Evolutionary conservation across 1,284 basidiomycete species (phyloP), one percentile per base, ranked within the genome.

Genomic region (Xerocomus nothofagi): DNA sequence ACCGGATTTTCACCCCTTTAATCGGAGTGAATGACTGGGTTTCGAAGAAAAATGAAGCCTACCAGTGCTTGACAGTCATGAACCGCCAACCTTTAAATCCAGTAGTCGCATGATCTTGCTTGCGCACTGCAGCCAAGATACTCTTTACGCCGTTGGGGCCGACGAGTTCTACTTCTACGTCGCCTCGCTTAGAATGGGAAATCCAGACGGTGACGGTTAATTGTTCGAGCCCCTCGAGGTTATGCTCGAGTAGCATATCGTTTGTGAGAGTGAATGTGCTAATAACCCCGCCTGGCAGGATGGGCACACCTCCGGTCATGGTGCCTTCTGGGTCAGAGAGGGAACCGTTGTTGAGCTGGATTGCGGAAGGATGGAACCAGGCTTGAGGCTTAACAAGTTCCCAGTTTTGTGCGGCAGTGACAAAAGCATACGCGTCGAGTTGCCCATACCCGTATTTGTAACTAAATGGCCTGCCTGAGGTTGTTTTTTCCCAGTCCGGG

Each of bases 61-160:
- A 93, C 97, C 97, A 99, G 68, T 99, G 97, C 71, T 99, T 99
- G 49, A 99, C 83, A 21, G 86, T 84, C 95, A 98, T 99, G 68
- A 99, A 99, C 18, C 83, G 88, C 97, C 97, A 99, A 0, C 93
- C 95, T 23, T 84, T 83, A 68, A 82, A 97, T 6, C 97, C 97
- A 10, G 76, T 78, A 4, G 63, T 68, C 12, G 82, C 87, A 39
- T 72, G 69, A 66, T 99, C 97, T 33, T 77, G 79, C 29, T 77
- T 69, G 50, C 97, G 81, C 44, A 78, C 78, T 11, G 83, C 81
- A 20, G 90, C 94, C 33, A 99, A 73, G 9, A 98, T 77, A 63
- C 93, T 97, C 63, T 77, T 87, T 56, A 98, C 78, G 7, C 93
- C 93, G 50, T 84, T 83, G 0, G 97, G 97, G 63, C 93, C 96